Evolutionary conservation across 208 protist genomes (phyloP).

Genomic region (Trypanosoma scelopori): DNA sequence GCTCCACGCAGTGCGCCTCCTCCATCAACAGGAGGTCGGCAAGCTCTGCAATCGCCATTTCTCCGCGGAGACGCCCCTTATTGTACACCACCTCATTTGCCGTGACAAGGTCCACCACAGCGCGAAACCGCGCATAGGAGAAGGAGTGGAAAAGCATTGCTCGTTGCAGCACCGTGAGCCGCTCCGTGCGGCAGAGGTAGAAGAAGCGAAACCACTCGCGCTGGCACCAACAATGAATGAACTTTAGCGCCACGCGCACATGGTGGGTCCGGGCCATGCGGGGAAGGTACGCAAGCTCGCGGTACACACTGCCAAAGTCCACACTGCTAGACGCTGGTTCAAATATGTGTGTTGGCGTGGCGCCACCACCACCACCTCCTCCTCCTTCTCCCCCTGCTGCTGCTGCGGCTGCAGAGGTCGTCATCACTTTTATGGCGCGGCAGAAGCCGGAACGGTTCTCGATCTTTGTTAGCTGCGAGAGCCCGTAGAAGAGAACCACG

Average conservation of each 20-base stretch:
- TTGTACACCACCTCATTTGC: slow-evolving; percentile 68
- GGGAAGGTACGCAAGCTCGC: slow-evolving; percentile 70
- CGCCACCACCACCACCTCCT: no score
- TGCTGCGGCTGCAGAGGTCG: no score
- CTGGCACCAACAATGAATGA: slow-evolving; percentile 70
- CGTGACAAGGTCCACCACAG: slow-evolving; percentile 74
- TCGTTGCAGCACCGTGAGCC: slow-evolving; percentile 66
- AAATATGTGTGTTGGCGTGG: slow-evolving; percentile 32
- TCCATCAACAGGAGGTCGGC: slow-evolving; percentile 58
- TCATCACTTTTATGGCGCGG: slow-evolving; percentile 23
- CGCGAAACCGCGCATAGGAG: slow-evolving; percentile 80
- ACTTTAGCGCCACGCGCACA: slow-evolving; percentile 50
- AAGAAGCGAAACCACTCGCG: slow-evolving; percentile 82
- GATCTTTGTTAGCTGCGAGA: slow-evolving; percentile 71
- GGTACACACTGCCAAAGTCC: slow-evolving; percentile 71
- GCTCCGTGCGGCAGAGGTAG: slow-evolving; percentile 39
- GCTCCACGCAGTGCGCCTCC: slow-evolving; percentile 45
- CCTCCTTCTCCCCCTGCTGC: slow-evolving; percentile 5
- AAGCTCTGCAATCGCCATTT: slow-evolving; percentile 37
- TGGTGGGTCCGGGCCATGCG: slow-evolving; percentile 54
- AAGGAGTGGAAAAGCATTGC: slow-evolving; percentile 82
- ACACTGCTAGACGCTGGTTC: slow-evolving; percentile 60
- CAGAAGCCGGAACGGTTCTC: slow-evolving; percentile 81
- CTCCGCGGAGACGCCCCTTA: slow-evolving; percentile 52
- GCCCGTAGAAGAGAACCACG: slow-evolving; percentile 77